Conservation (phyloP, 768 basidiomycete genomes). For the Steccherinum ochraceum region DNA sequence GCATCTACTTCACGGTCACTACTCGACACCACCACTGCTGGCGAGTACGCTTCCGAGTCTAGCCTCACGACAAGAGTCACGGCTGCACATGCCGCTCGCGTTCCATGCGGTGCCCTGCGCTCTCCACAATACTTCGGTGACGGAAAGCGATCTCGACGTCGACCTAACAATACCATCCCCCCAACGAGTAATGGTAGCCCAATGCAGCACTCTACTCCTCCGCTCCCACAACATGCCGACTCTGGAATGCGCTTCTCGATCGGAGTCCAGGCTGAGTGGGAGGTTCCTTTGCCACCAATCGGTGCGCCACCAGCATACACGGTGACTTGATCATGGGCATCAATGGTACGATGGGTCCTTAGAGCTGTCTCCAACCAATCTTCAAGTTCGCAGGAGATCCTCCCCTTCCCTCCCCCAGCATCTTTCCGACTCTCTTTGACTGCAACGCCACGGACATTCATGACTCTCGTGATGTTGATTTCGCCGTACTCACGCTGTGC, state of each 20-base stretch:
- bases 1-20: neutral
- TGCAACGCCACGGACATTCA: no score
- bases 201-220: neutral
- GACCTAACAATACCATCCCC: neutral
- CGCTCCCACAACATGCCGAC: conserved; percentile 4
- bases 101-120: neutral
- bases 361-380: no score
- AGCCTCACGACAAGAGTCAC: neutral
- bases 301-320: neutral
- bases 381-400: no score
- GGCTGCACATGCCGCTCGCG: neutral
- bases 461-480: no score
- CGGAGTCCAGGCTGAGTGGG: neutral
- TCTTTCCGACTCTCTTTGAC: no score
- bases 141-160: neutral
- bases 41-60: neutral
- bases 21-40: neutral
- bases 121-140: neutral
- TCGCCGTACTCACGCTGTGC: no score
- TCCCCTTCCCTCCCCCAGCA: no score
- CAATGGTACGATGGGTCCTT: no score
- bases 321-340: no score
- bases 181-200: conserved; percentile 1
- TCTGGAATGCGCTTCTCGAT: conserved; percentile 10
- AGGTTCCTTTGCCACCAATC: neutral